Evolutionary conservation across 176 grass and related monocot species (phyloP).

Genomic region (bread wheat (Triticum aestivum)): IWGSC_CS_RefSeq_v2.1 NC_057796.1:114642273-114642772

Average conservation of each 20-base stretch:
- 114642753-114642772: slow-evolving; percentile 23
- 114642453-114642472: neutral
- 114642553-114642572: slow-evolving; percentile 84
- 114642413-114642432: neutral
- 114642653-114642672: neutral
- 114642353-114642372: slow-evolving; percentile 74
- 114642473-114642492: neutral
- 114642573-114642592: slow-evolving; percentile 50
- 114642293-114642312: slow-evolving; percentile 74
- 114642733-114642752: slow-evolving; percentile 41
- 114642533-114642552: slow-evolving; percentile 91
- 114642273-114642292: slow-evolving; percentile 92
- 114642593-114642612: slow-evolving; percentile 53
- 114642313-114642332: slow-evolving; percentile 77
- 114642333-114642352: slow-evolving; percentile 95
- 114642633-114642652: neutral
- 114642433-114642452: neutral
- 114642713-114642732: slow-evolving; percentile 31
- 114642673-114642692: slow-evolving; percentile 26
- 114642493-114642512: slow-evolving; percentile 70
- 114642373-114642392: slow-evolving; percentile 55
- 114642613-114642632: neutral
- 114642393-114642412: neutral
- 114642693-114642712: slow-evolving; percentile 41
- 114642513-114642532: slow-evolving; percentile 92